Evolutionary conservation across 75 land plant species (phyloP).

Genomic region (Pinus tabuliformis): DNA sequence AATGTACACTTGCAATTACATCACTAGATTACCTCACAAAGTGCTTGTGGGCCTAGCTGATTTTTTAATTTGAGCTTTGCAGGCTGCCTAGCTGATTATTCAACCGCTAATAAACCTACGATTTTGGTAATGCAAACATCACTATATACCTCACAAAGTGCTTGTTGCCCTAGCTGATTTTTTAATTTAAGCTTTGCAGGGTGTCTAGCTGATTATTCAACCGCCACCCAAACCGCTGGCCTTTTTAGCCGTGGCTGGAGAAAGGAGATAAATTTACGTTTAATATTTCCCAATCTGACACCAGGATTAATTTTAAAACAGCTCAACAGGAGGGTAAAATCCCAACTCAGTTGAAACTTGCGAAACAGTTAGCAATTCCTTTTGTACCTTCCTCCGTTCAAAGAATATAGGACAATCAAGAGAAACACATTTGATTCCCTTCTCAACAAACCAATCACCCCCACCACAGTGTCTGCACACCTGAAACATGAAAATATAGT

Average conservation of each 20-base stretch:
- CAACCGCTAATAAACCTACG: neutral
- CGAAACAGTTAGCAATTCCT: conserved; percentile 55
- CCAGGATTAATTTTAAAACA: conserved; percentile 27
- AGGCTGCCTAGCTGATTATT: neutral
- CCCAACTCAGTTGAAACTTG: conserved; percentile 47
- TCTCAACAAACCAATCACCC: conserved; percentile 55
- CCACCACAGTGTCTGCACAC: conserved; percentile 94
- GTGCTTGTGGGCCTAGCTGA: neutral
- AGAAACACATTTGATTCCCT: conserved; percentile 75
- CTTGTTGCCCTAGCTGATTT: neutral
- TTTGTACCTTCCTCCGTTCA: conserved; percentile 88
- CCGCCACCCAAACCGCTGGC: neutral
- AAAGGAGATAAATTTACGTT: neutral
- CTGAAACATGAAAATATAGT: conserved; percentile 27
- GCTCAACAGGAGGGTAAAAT: conserved; percentile 58
- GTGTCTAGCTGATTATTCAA: neutral
- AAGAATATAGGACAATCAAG: conserved; percentile 87
- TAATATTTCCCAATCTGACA: neutral
- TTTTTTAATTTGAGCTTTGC: neutral
- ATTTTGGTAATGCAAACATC: neutral
- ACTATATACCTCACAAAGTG: neutral
- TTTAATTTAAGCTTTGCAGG: neutral
- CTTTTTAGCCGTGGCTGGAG: neutral
- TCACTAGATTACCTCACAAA: neutral
- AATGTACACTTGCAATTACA: neutral